These are phyloP conservation scores for Amanita rimosa DNA, from an alignment of 768 basidiomycete species.

Conservation along the genomic window DNA sequence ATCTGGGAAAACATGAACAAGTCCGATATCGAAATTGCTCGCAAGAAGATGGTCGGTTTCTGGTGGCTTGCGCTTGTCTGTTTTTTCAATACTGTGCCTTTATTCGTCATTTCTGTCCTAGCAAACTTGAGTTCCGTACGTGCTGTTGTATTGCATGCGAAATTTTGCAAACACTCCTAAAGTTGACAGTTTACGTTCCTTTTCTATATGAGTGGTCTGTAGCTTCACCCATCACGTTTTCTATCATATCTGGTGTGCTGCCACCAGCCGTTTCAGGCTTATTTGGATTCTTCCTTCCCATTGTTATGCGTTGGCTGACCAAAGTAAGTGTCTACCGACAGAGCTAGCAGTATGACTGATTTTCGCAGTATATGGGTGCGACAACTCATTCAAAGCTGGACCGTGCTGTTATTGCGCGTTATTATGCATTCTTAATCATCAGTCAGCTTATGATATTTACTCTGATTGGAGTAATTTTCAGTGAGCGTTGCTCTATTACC, in stretches of 20 bases:
- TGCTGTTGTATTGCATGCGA: constrained; percentile 1
- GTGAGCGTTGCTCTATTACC: constrained; percentile 28
- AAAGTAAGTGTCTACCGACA: constrained; percentile 31
- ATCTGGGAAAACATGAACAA: constrained; percentile 89
- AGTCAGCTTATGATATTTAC: constrained; percentile 94
- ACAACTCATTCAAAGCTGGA: constrained; percentile 73
- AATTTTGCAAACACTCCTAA: constrained; percentile 9
- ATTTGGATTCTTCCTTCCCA: constrained; percentile 86
- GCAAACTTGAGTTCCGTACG: constrained; percentile 82
- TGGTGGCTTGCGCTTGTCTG: constrained; percentile 67
- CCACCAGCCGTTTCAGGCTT: constrained; percentile 82
- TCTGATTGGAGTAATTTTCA: constrained; percentile 80
- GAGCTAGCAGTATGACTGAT: constrained; percentile 44
- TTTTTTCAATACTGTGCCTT: constrained; percentile 90
- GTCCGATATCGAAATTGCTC: constrained; percentile 50
- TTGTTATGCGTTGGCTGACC: constrained; percentile 84
- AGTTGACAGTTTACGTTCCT: constrained; percentile 57
- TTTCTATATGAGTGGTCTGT: constrained; percentile 69
- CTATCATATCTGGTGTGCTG: constrained; percentile 83
- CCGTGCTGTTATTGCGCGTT: constrained; percentile 84
- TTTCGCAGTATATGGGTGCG: constrained; percentile 49
- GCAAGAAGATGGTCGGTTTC: constrained; percentile 70
- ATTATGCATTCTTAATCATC: constrained; percentile 90
- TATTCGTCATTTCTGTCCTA: constrained; percentile 81
- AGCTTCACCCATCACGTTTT: constrained; percentile 56